Evolutionary conservation across 2,329 filamentous ascomycete species (phyloP).

Genomic region (Fusarium sp.): DNA sequence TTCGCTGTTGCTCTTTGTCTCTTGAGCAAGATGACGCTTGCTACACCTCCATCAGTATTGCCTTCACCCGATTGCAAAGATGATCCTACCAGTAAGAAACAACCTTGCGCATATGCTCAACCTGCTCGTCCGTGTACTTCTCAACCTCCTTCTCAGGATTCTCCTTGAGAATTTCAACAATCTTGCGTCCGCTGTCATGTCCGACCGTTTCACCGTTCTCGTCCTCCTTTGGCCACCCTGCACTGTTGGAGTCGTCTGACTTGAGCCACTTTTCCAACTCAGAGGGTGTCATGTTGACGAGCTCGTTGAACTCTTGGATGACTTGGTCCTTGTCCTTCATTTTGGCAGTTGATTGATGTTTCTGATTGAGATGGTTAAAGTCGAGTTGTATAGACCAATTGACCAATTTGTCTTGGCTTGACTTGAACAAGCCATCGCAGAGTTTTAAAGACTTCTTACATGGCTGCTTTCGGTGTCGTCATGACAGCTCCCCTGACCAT

Average conservation of each 20-base stretch:
- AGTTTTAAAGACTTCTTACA: constrained; percentile 17
- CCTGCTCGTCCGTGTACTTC: constrained; percentile 66
- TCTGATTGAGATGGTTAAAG: background rate
- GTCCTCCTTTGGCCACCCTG: constrained; percentile 71
- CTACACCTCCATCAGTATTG: constrained; percentile 29
- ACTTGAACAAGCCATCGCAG: background rate
- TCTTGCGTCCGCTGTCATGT: constrained; percentile 73
- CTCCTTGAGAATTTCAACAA: constrained; percentile 71
- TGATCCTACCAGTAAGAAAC: constrained; percentile 67
- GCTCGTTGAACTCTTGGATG: constrained; percentile 71
- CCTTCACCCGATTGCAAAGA: background rate
- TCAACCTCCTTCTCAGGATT: constrained; percentile 69
- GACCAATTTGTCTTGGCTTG: background rate
- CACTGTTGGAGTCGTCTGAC: constrained; percentile 66
- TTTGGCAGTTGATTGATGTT: background rate
- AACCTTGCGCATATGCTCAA: constrained; percentile 72
- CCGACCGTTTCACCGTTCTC: constrained; percentile 71
- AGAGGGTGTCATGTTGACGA: constrained; percentile 73
- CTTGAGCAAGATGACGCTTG: constrained; percentile 75
- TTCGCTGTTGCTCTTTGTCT: constrained; percentile 68
- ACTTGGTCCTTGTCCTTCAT: constrained; percentile 48
- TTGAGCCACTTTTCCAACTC: constrained; percentile 74
- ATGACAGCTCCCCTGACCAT: constrained; percentile 26
- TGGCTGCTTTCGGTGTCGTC: constrained; percentile 33
- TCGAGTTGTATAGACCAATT: constrained; percentile 2